phyloP scores from a whole-genome alignment of 495 filamentous ascomycete genomes.

The Xylaria telfairii region DNA sequence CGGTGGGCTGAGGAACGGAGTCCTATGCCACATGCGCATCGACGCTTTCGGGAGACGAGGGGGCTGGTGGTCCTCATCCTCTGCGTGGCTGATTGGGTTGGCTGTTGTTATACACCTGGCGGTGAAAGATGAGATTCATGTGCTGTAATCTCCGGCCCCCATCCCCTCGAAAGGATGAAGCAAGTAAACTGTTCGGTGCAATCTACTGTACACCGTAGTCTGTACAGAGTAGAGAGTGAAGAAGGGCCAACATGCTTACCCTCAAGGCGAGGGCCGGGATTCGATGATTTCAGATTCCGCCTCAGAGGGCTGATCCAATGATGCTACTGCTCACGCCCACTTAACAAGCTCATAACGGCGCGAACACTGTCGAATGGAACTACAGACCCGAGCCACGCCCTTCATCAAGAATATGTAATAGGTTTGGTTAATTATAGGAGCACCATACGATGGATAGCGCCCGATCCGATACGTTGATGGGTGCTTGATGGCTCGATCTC shows the following conservation, averaged over 20 bases:
- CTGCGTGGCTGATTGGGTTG: slow-evolving; percentile 38
- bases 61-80: slow-evolving; percentile 18
- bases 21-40: slow-evolving; percentile 24
- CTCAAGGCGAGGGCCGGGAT: slow-evolving; percentile 1
- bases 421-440: not conserved
- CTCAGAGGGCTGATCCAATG: slow-evolving; percentile 2
- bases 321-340: not conserved
- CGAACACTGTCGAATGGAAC: slow-evolving; percentile 15
- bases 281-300: slow-evolving; percentile 11
- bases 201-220: not conserved
- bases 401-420: slow-evolving; percentile 8
- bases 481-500: not conserved
- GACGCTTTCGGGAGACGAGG: slow-evolving; percentile 18
- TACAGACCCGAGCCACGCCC: not conserved
- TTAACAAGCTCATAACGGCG: slow-evolving; percentile 25
- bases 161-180: slow-evolving; percentile 9
- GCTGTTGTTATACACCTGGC: slow-evolving; percentile 36
- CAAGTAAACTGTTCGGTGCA: not conserved
- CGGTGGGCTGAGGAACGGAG: slow-evolving; percentile 15
- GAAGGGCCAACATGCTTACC: no score
- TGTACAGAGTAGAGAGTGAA: no score
- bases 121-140: slow-evolving; percentile 31
- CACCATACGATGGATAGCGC: slow-evolving; percentile 6
- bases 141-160: slow-evolving; percentile 13
- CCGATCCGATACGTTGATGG: slow-evolving; percentile 12